phyloP scores from a whole-genome alignment of 129 eudicot species.

The Saussurea involucrata region DNA sequence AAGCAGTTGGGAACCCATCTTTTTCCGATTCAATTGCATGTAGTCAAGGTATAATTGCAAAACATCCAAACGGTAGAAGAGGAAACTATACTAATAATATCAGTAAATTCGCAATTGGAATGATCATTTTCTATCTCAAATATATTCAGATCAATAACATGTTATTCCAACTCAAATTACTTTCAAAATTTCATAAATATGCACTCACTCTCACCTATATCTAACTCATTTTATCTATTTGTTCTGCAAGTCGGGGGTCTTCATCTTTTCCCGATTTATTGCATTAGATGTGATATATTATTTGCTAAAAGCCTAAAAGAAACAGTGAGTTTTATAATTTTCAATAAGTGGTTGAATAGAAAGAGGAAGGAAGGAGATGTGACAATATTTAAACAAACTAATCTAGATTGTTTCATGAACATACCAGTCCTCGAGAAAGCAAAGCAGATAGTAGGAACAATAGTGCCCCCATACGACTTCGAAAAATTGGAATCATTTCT shows the following conservation, averaged over 20 bases:
- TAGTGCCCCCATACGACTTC: conserved; percentile 95
- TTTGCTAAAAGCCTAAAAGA: no score
- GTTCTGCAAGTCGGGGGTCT: no score
- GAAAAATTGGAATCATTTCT: conserved; percentile 74
- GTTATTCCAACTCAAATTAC: neutral
- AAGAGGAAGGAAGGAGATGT: neutral
- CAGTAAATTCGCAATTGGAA: neutral
- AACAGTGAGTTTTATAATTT: neutral
- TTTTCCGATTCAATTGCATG: neutral
- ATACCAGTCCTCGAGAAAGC: conserved; percentile 97
- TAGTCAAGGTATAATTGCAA: neutral
- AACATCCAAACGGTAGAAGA: neutral
- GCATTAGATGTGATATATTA: no score
- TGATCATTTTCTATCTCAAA: neutral
- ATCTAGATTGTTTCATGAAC: conserved; percentile 2
- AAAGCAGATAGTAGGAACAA: conserved; percentile 83
- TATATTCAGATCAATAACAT: neutral
- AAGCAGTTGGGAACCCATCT: neutral
- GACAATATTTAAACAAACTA: neutral
- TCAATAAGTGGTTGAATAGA: neutral
- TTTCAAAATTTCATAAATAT: neutral
- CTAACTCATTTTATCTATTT: no score
- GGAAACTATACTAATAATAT: neutral
- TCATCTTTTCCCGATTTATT: no score
- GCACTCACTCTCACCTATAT: no score